Percentiles rank a stretch among this genome's conserved stretches.
Conservation (phyloP, 2,329 filamentous ascomycete genomes). For the Incumbomyces lentus region DNA sequence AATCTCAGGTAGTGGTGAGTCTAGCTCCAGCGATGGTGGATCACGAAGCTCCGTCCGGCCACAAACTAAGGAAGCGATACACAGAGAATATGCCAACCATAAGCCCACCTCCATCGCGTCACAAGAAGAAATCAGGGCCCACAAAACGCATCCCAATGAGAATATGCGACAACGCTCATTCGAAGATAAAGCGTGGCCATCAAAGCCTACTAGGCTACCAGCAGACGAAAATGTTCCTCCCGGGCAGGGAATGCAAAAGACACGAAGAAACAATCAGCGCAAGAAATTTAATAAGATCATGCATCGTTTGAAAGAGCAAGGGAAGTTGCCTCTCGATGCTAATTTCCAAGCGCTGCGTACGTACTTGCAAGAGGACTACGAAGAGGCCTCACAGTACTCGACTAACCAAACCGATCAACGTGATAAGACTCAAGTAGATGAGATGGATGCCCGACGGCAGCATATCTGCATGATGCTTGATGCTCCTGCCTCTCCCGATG, state of each 20-base stretch:
- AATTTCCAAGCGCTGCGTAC: conserved; percentile 39
- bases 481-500: not conserved
- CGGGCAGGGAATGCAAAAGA: conserved; percentile 40
- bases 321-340: conserved; percentile 41
- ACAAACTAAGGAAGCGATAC: not conserved
- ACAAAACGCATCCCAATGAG: not conserved
- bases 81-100: not conserved
- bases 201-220: not conserved
- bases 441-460: conserved; percentile 43
- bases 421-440: conserved; percentile 26
- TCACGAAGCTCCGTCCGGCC: not conserved
- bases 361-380: conserved; percentile 18
- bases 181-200: not conserved
- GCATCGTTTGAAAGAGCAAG: conserved; percentile 43
- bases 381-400: conserved; percentile 17
- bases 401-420: conserved; percentile 14
- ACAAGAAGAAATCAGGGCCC: too few relatives aligned
- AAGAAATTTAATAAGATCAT: conserved; percentile 41
- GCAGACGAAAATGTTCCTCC: conserved; percentile 26
- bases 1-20: conserved; percentile 4
- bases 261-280: conserved; percentile 47
- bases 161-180: not conserved
- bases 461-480: conserved; percentile 19
- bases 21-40: conserved; percentile 2
- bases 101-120: too few relatives aligned